phyloP scores from a whole-genome alignment of 345 rosid species.

The Anacardium occidentale region DNA sequence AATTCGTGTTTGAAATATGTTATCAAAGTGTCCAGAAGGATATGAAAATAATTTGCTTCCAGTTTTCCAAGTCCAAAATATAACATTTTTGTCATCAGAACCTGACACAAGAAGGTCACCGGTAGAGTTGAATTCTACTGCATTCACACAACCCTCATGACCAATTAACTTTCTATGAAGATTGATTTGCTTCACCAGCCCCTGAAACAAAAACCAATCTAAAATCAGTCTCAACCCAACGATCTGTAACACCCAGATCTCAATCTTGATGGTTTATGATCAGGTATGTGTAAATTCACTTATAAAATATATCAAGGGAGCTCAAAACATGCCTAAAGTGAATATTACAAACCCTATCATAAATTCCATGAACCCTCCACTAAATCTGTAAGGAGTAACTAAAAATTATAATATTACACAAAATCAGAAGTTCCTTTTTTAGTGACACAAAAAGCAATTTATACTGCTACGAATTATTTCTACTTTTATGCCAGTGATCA shows the following conservation, averaged over 20 bases:
- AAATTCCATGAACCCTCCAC: background rate
- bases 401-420: no score
- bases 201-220: conserved; percentile 28
- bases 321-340: background rate
- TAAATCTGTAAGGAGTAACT: background rate
- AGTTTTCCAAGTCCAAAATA: conserved; percentile 49
- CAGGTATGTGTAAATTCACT: background rate
- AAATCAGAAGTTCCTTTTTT: background rate
- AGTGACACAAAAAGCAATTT: background rate
- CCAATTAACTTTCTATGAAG: conserved; percentile 51
- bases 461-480: background rate
- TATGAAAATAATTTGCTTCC: conserved; percentile 32
- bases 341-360: background rate
- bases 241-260: background rate
- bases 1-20: conserved; percentile 53
- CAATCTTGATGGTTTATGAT: background rate
- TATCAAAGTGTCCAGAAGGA: conserved; percentile 58
- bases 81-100: conserved; percentile 55
- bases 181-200: conserved; percentile 39
- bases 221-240: background rate
- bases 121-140: conserved; percentile 47
- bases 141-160: conserved; percentile 62
- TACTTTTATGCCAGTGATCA: no score
- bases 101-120: conserved; percentile 62
- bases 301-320: no score